These are phyloP conservation scores for Eremochloa ophiuroides DNA, from an alignment of 176 grass and related monocot genomes.

Conservation along the genomic window DNA sequence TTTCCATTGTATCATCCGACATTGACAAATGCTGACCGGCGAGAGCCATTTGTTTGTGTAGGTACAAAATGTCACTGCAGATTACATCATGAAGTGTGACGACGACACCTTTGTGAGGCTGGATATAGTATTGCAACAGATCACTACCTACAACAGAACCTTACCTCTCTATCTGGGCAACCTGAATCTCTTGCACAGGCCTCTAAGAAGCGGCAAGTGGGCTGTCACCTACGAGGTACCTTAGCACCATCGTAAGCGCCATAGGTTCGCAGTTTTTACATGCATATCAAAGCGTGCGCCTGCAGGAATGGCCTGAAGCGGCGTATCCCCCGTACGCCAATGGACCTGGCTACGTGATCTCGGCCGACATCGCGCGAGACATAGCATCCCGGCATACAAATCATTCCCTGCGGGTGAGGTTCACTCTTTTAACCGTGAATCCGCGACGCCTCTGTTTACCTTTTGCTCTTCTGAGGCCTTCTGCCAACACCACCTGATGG, in stretches of 20 bases:
- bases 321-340: constrained; percentile 90
- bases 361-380: constrained; percentile 52
- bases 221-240: constrained; percentile 74
- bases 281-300: background rate
- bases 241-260: background rate
- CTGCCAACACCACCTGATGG: background rate
- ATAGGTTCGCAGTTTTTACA: background rate
- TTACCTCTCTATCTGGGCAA: constrained; percentile 86
- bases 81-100: constrained; percentile 93
- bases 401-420: constrained; percentile 54
- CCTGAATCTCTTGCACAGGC: constrained; percentile 76
- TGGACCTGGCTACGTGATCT: constrained; percentile 84
- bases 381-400: constrained; percentile 53
- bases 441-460: background rate
- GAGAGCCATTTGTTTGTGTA: constrained; percentile 10
- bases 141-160: constrained; percentile 45
- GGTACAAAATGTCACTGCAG: constrained; percentile 63
- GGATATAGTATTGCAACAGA: constrained; percentile 68
- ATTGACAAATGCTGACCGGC: background rate
- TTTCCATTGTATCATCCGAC: background rate
- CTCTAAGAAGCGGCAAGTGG: constrained; percentile 83
- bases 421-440: background rate
- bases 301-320: constrained; percentile 95
- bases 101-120: constrained; percentile 85
- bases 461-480: too few species aligned